Base-by-base conservation (phyloP, 2,329 filamentous ascomycete genomes). In the Onygenales sp. region DNA sequence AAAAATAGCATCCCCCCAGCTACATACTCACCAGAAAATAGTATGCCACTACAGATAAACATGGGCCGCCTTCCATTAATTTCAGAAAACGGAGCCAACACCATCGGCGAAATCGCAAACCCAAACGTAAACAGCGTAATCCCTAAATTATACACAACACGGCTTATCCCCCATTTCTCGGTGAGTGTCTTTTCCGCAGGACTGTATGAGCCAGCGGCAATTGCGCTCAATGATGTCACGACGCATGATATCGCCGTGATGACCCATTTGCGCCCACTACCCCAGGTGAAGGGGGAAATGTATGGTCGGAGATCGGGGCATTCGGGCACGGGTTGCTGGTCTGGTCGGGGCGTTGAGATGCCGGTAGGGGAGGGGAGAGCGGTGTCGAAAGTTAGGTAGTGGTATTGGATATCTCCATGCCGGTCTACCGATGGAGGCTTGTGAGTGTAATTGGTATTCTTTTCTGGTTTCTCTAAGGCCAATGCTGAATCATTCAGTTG, bases 41-140 rank as follows among this genome's bases (percentile, higher is more conserved):
- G 64, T 13, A 86, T 64, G 0, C 89, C 89, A 7, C 87, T 85
- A 1, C 76, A 75, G 27, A 91, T 76, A 62, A 95, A 93, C 36
- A 95, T 87, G 0, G 90, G 88, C 52, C 88, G 83, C 2, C 91
- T 82, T 3, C 91, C 91, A 68, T 93, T 89, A 65, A 94, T 85
- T 70, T 96, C 91, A 0, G 85, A 89, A 59, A 95, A 85, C 0
- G 91, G 91, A 0, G 91, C 91, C 0, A 95, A 78, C 0, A 88
- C 77, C 90, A 96, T 95, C 0, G 91, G 91, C 0, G 88, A 86
- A 27, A 90, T 68, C 0, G 80, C 88, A 60, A 95, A 95, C 3
- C 91, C 90, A 36, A 78, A 63, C 45, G 88, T 93, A 68, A 93
- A 96, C 0, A 82, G 80, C 0, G 90, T 94, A 56, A 95, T 87